These are phyloP conservation scores for Chlorella sorokiniana DNA, from an alignment of 139 green algal species.

Conservation along the genomic window DNA sequence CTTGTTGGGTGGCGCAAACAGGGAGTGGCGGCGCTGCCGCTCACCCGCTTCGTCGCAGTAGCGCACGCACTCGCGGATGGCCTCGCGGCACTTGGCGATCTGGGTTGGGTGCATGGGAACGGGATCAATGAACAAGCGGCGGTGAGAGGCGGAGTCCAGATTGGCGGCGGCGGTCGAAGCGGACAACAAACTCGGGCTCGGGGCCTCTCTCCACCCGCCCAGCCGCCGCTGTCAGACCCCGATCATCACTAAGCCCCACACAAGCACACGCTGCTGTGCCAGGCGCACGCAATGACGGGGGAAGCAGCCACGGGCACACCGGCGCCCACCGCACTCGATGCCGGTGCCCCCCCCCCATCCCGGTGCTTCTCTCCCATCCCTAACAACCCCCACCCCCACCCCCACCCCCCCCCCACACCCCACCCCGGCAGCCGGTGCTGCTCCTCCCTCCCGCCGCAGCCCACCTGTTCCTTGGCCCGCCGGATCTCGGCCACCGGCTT, in stretches of 20 bases:
- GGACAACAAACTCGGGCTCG: too few species aligned
- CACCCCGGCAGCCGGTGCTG: slow-evolving; percentile 24
- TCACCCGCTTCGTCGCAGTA: slow-evolving; percentile 61
- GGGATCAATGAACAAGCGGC: background rate
- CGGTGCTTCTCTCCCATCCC: too few species aligned
- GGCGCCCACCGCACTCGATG: too few species aligned
- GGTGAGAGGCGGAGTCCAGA: too few species aligned
- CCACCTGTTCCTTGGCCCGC: slow-evolving; percentile 50
- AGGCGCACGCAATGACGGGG: too few species aligned
- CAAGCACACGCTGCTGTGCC: too few species aligned
- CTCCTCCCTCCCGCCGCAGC: background rate
- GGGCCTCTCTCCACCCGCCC: too few species aligned
- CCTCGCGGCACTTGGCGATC: slow-evolving; percentile 60
- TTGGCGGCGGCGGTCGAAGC: too few species aligned
- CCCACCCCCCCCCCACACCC: background rate
- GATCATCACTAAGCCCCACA: too few species aligned
- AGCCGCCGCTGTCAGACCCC: too few species aligned
- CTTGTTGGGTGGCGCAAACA: background rate
- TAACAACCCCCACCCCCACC: background rate
- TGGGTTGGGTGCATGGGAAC: background rate
- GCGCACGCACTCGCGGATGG: slow-evolving; percentile 63
- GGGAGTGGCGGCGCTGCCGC: background rate
- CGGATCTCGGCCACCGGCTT: slow-evolving; percentile 65
- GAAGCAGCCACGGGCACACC: too few species aligned
- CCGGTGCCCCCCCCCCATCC: too few species aligned